Conservation (phyloP, 345 rosid species). For the Populus pruinosa region DNA sequence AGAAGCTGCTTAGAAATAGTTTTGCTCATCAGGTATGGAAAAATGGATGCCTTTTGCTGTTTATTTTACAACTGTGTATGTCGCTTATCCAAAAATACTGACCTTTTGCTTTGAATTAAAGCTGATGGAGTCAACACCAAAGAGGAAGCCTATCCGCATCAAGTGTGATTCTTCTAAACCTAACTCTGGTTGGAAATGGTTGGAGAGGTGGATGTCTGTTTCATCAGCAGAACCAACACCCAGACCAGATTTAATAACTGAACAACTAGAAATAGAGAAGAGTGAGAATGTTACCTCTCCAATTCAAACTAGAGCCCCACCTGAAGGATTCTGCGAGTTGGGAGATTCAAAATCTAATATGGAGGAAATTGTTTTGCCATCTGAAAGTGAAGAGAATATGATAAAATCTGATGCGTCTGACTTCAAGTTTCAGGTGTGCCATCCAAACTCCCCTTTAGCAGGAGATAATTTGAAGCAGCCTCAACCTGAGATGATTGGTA, state of each 20-base stretch:
- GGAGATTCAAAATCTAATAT: slow-evolving; percentile 24
- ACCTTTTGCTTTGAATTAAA: slow-evolving; percentile 32
- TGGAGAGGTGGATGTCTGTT: slow-evolving; percentile 93
- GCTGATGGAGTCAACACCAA: slow-evolving; percentile 80
- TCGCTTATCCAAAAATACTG: slow-evolving; percentile 3
- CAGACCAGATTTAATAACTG: slow-evolving; percentile 22
- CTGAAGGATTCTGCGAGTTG: slow-evolving; percentile 34
- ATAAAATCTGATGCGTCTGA: slow-evolving; percentile 33
- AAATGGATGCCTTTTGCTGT: slow-evolving; percentile 5
- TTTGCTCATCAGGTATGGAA: slow-evolving; percentile 77
- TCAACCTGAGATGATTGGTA: slow-evolving; percentile 31
- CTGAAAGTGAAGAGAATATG: slow-evolving; percentile 39
- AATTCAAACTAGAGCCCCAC: slow-evolving; percentile 22
- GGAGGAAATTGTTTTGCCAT: slow-evolving; percentile 26
- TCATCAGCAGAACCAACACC: slow-evolving; percentile 43
- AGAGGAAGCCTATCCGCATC: slow-evolving; percentile 55
- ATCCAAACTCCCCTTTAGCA: slow-evolving; percentile 17
- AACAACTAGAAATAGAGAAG: slow-evolving; percentile 39
- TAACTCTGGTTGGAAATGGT: slow-evolving; percentile 87
- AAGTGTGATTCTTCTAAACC: slow-evolving; percentile 81
- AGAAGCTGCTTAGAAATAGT: slow-evolving; percentile 67
- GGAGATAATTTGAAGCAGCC: slow-evolving; percentile 32
- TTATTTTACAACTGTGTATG: slow-evolving; percentile 6
- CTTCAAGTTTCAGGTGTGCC: slow-evolving; percentile 26
- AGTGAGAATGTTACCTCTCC: slow-evolving; percentile 20